Evolutionary conservation across 2,329 filamentous ascomycete species (phyloP), one percentile per base, ranked within the genome.

Genomic region (Fusarium euwallaceae): DNA sequence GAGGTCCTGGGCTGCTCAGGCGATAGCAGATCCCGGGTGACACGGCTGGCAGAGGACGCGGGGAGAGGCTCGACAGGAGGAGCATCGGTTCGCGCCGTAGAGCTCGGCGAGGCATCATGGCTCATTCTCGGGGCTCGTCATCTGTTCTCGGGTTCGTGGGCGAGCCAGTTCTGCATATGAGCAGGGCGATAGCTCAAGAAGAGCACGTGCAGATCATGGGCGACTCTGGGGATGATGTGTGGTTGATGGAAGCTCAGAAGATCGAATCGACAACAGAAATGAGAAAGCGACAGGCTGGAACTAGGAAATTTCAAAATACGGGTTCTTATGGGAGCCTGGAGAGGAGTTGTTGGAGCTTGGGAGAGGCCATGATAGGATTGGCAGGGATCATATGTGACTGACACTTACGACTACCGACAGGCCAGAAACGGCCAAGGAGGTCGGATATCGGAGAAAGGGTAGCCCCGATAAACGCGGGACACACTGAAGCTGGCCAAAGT

Each of bases 91-190:
- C 71, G 82, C 79, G 83, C 82, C 78, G 83, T 80, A 78, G 83
- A 81, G 80, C 78, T 83, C 79, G 85, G 80, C 79, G 83, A 81
- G 77, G 83, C 81, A 83, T 88, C 87, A 87, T 88, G 81, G 86
- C 84, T 87, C 87, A 88, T 88, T 83, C 84, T 86, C 79, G 81
- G 76, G 73, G 76, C 72, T 80, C 79, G 80, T 81, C 82, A 82
- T 82, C 75, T 77, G 79, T 71, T 55, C 51, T 55, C 36, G 16
- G 56, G 76, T 70, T 66, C 67, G 75, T 65, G 76, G 68, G 70
- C 67, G 77, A 78, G 79, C 74, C 75, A 72, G 72, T 72, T 73
- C 76, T 78, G 77, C 80, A 81, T 79, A 41, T 76, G 75, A 78
- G 80, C 81, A 81, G 78, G 72, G 56, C 56, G 61, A 51, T 20